Evolutionary conservation across 1,284 basidiomycete genomes (phyloP).

Genomic region (Austroboletus novae-zelandiae): DNA sequence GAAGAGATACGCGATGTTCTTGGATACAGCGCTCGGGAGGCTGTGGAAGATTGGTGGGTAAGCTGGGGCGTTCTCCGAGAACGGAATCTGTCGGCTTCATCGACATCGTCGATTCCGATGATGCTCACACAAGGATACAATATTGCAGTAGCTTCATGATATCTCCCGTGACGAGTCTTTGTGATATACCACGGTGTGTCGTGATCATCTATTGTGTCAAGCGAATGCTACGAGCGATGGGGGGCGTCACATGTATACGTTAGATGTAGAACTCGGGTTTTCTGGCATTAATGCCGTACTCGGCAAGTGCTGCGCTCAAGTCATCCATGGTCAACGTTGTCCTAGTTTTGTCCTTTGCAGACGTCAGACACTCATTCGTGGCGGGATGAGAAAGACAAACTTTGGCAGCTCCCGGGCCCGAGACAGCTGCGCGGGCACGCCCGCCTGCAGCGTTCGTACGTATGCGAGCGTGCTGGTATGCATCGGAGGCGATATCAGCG

Average conservation of each 20-base stretch:
- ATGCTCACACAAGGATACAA: neutral
- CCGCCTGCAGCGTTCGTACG: constrained; percentile 78
- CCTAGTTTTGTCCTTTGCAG: constrained; percentile 78
- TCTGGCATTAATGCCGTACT: constrained; percentile 94
- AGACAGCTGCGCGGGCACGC: constrained; percentile 53
- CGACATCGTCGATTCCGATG: neutral
- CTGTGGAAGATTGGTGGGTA: constrained; percentile 42
- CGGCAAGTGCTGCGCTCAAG: constrained; percentile 84
- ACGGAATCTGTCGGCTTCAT: constrained; percentile 12
- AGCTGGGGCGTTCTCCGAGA: constrained; percentile 37
- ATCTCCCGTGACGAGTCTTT: neutral
- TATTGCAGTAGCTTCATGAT: neutral
- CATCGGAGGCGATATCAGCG: constrained; percentile 94
- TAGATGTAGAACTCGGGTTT: constrained; percentile 89
- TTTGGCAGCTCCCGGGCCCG: constrained; percentile 60
- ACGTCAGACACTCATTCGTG: neutral
- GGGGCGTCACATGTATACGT: constrained; percentile 12
- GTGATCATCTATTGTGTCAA: neutral
- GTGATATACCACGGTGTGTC: neutral
- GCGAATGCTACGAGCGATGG: neutral
- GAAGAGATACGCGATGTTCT: constrained; percentile 36
- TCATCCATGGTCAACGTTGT: constrained; percentile 99
- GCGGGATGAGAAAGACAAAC: constrained; percentile 36
- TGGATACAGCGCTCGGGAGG: constrained; percentile 40
- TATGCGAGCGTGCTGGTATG: constrained; percentile 96